phyloP scores from a whole-genome alignment of 2,329 filamentous ascomycete genomes.

The Aphanocladium album region DNA sequence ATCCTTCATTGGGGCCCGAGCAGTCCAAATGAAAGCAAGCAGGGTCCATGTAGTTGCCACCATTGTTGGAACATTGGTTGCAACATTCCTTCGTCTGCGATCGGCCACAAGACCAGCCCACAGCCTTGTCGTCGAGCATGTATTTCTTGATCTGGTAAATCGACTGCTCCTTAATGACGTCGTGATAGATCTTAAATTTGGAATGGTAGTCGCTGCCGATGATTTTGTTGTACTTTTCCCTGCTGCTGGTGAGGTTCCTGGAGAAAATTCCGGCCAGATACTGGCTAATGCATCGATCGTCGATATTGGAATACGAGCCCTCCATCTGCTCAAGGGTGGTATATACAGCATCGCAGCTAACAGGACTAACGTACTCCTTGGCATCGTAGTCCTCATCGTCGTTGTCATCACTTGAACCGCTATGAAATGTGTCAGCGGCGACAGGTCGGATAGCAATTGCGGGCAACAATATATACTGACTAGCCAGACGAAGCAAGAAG shows the following conservation, averaged over 20 bases:
- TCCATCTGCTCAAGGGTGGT: not conserved
- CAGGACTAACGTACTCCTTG: not conserved
- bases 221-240: not conserved
- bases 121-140: not conserved
- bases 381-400: not conserved
- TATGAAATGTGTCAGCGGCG: not conserved
- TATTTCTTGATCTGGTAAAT: not conserved
- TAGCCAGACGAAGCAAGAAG: constrained; percentile 11
- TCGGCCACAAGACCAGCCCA: not conserved
- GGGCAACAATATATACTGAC: constrained; percentile 2
- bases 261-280: not conserved
- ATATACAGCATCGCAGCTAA: not conserved
- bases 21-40: not conserved
- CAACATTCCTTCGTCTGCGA: not conserved
- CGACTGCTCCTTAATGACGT: not conserved
- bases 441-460: not conserved
- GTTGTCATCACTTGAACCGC: not conserved
- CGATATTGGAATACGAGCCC: not conserved
- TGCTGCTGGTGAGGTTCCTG: not conserved
- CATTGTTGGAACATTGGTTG: not conserved
- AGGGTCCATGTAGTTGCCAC: constrained; percentile 1
- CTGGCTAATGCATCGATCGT: not conserved
- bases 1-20: not conserved
- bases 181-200: constrained; percentile 2
- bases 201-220: not conserved